Evolutionary conservation across 352 stramenopile species (phyloP), one percentile per base, ranked within the genome.

Genomic region (Phytophthora ramorum): DNA sequence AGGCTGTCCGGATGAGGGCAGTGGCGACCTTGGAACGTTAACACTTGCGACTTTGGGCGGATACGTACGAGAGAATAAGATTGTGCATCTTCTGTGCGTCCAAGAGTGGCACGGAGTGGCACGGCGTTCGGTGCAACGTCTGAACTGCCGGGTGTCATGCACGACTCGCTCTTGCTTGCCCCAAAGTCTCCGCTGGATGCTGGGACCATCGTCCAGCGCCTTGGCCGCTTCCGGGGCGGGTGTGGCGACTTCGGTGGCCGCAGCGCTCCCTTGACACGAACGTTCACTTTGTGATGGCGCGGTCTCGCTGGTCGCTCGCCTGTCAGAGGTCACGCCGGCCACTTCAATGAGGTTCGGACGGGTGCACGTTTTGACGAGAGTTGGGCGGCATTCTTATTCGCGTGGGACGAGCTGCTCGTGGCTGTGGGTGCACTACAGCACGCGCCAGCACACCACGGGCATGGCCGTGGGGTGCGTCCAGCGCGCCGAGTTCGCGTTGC

Each of bases 11-110:
- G 46, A 70, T 48, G 46, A 62, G 41, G 44, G 52, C 62, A 38
- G 63, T 52, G 47, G 32, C 51, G 35, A 30, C n/a, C 55, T 56
- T 76, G 40, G 69, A 77, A 77, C 14, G 30, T 64, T 77, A 77
- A 63, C 48, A 16, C 41, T 47, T 28, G 48, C 48, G 28, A 47
- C 41, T 47, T 7, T 6, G 41, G 17, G 2, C 41, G 17, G 38
- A 6, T 45, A 19, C 17, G 12, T 22, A 16, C 12, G 22, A 10
- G 54, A 51, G 57, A 73, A 73, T 73, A 76, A 76, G 63, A 73
- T 73, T 43, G 14, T 30, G 57, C 41, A 17, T 32, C 47, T 26
- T 69, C 46, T 76, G 37, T 24, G 7, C 59, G 45, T 58, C 47
- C 47, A 47, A 63, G 47, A 73, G 68, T 76, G 50, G 66, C 43